Evolutionary conservation across 1,139 yeast species (phyloP).

Genomic region (Yamadazyma diospyri): DNA sequence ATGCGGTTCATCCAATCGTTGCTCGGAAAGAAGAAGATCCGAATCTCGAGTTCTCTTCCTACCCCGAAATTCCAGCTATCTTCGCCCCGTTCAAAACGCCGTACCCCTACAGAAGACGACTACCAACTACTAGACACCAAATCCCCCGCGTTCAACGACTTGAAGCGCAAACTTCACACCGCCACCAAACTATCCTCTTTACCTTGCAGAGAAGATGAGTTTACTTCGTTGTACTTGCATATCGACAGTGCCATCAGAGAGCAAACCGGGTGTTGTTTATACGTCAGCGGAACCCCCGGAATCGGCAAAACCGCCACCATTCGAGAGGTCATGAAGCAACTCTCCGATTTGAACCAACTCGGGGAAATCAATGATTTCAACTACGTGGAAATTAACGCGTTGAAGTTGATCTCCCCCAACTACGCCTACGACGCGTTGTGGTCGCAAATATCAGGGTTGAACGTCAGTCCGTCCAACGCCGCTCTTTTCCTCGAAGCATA

Average conservation of each 20-base stretch:
- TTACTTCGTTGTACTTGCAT: slow-evolving; percentile 64
- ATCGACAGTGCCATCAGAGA: slow-evolving; percentile 74
- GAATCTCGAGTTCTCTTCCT: slow-evolving; percentile 6
- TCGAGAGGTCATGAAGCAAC: slow-evolving; percentile 74
- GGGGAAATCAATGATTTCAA: slow-evolving; percentile 59
- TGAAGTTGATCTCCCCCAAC: slow-evolving; percentile 78
- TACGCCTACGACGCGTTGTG: slow-evolving; percentile 83
- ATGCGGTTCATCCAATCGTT: slow-evolving; percentile 11
- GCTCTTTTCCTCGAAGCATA: slow-evolving; percentile 38
- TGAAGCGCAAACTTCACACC: slow-evolving; percentile 61
- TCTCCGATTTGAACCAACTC: slow-evolving; percentile 42
- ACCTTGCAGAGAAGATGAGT: slow-evolving; percentile 90
- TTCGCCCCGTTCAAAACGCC: slow-evolving; percentile 9
- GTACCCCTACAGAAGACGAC: slow-evolving; percentile 5
- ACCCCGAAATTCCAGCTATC: slow-evolving; percentile 8
- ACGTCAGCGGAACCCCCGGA: slow-evolving; percentile 97
- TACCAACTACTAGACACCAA: slow-evolving; percentile 22
- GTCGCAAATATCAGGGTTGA: slow-evolving; percentile 66
- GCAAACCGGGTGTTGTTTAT: slow-evolving; percentile 77
- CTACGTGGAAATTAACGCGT: slow-evolving; percentile 85
- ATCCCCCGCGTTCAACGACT: slow-evolving; percentile 46
- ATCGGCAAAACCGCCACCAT: slow-evolving; percentile 96
- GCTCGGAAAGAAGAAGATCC: slow-evolving; percentile 9
- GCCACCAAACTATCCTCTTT: slow-evolving; percentile 60
- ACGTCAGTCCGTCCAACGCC: slow-evolving; percentile 64